phyloP scores from a whole-genome alignment of 2,329 filamentous ascomycete species.

The Aspergillus ochraceus region DNA sequence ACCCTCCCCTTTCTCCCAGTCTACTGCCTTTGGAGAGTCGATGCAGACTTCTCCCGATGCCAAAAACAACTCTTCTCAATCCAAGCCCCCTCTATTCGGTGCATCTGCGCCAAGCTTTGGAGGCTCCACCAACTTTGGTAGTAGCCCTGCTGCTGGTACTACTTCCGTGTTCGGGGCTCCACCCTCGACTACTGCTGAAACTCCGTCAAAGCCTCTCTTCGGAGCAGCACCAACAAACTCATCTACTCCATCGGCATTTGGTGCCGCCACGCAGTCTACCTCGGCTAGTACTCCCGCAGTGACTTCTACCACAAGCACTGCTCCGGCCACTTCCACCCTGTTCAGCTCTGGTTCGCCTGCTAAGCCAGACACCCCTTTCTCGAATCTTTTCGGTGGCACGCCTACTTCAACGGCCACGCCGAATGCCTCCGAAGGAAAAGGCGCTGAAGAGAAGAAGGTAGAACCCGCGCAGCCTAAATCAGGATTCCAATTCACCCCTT shows the following conservation, averaged over 20 bases:
- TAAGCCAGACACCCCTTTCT: constrained; percentile 15
- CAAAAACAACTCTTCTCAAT: constrained; percentile 16
- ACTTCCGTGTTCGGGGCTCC: constrained; percentile 19
- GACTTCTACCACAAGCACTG: constrained; percentile 15
- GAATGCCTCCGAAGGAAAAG: constrained; percentile 14
- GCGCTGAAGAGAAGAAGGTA: constrained; percentile 13
- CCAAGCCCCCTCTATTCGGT: constrained; percentile 25
- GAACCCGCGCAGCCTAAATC: constrained; percentile 12
- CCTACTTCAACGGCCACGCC: constrained; percentile 9
- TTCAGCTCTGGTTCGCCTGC: constrained; percentile 18
- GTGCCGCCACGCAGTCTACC: constrained; percentile 19
- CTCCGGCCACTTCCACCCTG: constrained; percentile 15
- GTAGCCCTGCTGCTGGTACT: constrained; percentile 10
- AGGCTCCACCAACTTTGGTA: constrained; percentile 15
- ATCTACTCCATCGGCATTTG: constrained; percentile 27
- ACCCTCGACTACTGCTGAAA: constrained; percentile 18
- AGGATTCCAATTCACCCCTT: constrained; percentile 14
- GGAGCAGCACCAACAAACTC: constrained; percentile 20
- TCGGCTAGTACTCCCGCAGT: constrained; percentile 15
- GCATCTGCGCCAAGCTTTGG: constrained; percentile 19
- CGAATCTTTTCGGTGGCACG: constrained; percentile 19
- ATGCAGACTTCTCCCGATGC: constrained; percentile 38
- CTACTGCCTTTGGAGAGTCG: constrained; percentile 25
- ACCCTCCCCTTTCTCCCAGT: constrained; percentile 29
- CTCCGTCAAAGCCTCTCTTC: constrained; percentile 25